A percentile compares a stretch with the other conserved stretches of the same genome.
Evolutionary conservation across 805 yeast species (phyloP).

Genomic region (Suhomyces emberorum): DNA sequence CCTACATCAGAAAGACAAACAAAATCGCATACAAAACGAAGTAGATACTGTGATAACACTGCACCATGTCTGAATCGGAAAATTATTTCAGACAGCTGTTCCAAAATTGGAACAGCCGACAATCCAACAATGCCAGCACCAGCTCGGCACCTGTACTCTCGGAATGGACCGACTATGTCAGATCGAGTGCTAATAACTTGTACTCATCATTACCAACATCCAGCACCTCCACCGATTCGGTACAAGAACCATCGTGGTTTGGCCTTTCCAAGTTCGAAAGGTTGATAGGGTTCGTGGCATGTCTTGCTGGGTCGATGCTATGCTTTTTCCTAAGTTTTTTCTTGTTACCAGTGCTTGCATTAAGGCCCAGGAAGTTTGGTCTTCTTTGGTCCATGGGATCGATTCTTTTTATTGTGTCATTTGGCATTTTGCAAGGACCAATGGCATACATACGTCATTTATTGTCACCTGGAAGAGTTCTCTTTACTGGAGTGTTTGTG

Average conservation of each 20-base stretch:
- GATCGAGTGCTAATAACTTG: slow-evolving; percentile 48
- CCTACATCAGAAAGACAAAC: too few relatives aligned
- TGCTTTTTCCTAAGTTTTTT: slow-evolving; percentile 82
- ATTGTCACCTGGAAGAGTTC: slow-evolving; percentile 68
- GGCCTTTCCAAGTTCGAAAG: slow-evolving; percentile 75
- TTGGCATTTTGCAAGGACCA: slow-evolving; percentile 92
- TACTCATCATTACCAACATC: slow-evolving; percentile 61
- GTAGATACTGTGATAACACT: too few relatives aligned
- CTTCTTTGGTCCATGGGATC: slow-evolving; percentile 90
- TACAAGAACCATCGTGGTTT: slow-evolving; percentile 75
- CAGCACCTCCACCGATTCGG: slow-evolving; percentile 45
- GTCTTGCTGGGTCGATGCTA: slow-evolving; percentile 70
- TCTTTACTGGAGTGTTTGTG: slow-evolving; percentile 78
- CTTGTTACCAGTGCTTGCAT: slow-evolving; percentile 82
- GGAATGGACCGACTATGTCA: slow-evolving; percentile 44
- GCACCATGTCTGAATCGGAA: slow-evolving; percentile 31
- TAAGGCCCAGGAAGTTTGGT: slow-evolving; percentile 90
- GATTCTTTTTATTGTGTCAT: slow-evolving; percentile 77
- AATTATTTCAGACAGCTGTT: slow-evolving; percentile 33
- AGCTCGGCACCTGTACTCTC: slow-evolving; percentile 28
- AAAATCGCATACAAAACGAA: too few relatives aligned
- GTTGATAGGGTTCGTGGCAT: slow-evolving; percentile 69
- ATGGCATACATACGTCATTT: slow-evolving; percentile 73
- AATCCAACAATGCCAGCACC: slow-evolving; percentile 6
- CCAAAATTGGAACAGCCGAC: slow-evolving; percentile 26